phyloP scores from a whole-genome alignment of 805 yeast species.

The Candida manassasensis region DNA sequence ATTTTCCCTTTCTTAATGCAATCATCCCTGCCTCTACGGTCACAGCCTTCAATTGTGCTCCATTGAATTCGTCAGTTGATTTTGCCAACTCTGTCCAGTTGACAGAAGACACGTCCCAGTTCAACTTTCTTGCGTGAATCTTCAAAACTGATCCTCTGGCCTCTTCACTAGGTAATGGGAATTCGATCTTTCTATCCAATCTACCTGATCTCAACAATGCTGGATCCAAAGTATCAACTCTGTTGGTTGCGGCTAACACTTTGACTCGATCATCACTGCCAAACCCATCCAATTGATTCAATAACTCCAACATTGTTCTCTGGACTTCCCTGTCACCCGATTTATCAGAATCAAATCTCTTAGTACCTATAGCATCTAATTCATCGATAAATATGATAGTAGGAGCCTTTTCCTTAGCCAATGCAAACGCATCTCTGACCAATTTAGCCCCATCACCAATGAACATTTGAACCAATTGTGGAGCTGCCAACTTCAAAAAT shows the following conservation, averaged over 20 bases:
- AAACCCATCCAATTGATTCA: conserved; percentile 76
- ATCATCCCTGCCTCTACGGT: conserved; percentile 99
- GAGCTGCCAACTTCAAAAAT: conserved; percentile 42
- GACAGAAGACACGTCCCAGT: conserved; percentile 76
- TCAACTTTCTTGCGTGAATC: conserved; percentile 96
- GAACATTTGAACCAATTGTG: conserved; percentile 44
- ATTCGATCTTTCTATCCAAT: conserved; percentile 95
- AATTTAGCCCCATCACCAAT: conserved; percentile 46
- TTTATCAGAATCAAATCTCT: conserved; percentile 42
- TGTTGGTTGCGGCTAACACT: conserved; percentile 95
- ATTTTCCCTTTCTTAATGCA: conserved; percentile 92
- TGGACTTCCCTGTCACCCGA: conserved; percentile 45
- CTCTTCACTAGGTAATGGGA: conserved; percentile 96
- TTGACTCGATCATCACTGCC: conserved; percentile 96
- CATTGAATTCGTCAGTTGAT: conserved; percentile 97
- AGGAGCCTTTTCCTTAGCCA: conserved; percentile 45
- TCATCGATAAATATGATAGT: conserved; percentile 44
- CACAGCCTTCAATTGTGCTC: conserved; percentile 98
- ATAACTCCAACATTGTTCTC: conserved; percentile 46
- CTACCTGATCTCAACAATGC: conserved; percentile 96
- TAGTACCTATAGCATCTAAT: conserved; percentile 44
- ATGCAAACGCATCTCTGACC: conserved; percentile 43
- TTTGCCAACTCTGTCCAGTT: conserved; percentile 99
- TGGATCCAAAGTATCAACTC: conserved; percentile 98
- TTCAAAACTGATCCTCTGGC: conserved; percentile 95